phyloP scores from a whole-genome alignment of 805 yeast genomes.

The Barnettozyma botsteinii region DNA sequence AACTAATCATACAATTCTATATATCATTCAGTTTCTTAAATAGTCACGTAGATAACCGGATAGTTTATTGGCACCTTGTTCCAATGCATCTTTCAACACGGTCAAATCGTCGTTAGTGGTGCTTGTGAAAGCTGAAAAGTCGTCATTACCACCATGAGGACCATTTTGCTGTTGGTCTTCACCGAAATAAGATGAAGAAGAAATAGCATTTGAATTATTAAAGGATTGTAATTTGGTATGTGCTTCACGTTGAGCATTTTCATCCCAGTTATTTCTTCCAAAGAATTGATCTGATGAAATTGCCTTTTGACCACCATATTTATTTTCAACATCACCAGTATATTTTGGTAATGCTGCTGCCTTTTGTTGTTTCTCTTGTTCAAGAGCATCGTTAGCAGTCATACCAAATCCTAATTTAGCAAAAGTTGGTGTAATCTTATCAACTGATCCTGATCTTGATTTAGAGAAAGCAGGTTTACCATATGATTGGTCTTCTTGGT shows the following conservation, averaged over 20 bases:
- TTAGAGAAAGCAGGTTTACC: slow-evolving; percentile 8
- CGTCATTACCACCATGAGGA: slow-evolving; percentile 32
- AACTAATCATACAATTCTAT: no score
- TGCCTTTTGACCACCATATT: slow-evolving; percentile 86
- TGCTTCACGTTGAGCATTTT: slow-evolving; percentile 74
- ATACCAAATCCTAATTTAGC: slow-evolving; percentile 90
- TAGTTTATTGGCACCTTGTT: slow-evolving; percentile 87
- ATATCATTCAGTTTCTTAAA: slow-evolving; percentile 39
- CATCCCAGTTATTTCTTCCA: slow-evolving; percentile 82
- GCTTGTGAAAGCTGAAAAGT: slow-evolving; percentile 62
- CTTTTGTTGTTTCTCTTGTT: slow-evolving; percentile 36
- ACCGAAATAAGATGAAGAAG: slow-evolving; percentile 90
- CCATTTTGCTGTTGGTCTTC: slow-evolving; percentile 59
- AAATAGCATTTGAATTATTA: slow-evolving; percentile 83
- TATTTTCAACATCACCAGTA: slow-evolving; percentile 68
- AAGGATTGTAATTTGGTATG: slow-evolving; percentile 72
- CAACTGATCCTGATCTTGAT: slow-evolving; percentile 24
- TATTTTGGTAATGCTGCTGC: slow-evolving; percentile 54
- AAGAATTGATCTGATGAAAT: slow-evolving; percentile 94
- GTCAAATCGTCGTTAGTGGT: slow-evolving; percentile 87
- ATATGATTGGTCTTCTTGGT: slow-evolving; percentile 4
- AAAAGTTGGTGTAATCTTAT: slow-evolving; percentile 57
- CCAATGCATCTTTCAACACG: slow-evolving; percentile 84
- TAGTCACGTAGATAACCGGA: slow-evolving; percentile 85
- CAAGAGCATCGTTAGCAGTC: slow-evolving; percentile 58